phyloP scores from a whole-genome alignment of 495 filamentous ascomycete genomes.

The Lasiosphaeria hispida region DNA sequence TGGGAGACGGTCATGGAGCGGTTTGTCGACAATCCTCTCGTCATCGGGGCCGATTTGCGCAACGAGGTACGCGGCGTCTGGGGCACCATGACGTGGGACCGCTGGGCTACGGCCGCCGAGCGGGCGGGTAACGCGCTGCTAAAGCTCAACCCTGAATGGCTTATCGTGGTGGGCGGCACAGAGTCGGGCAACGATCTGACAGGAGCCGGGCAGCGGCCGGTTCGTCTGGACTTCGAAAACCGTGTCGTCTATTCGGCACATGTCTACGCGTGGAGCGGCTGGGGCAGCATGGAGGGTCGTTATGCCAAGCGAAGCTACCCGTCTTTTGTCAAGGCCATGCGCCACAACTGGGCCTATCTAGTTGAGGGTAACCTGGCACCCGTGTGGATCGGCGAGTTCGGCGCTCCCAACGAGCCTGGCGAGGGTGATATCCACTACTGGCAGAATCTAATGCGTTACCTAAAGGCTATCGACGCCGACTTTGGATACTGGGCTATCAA shows the following conservation, averaged over 20 bases:
- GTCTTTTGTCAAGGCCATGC: slow-evolving; percentile 56
- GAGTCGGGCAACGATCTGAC: slow-evolving; percentile 58
- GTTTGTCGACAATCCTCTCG: slow-evolving; percentile 49
- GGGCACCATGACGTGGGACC: slow-evolving; percentile 60
- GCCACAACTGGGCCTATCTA: slow-evolving; percentile 60
- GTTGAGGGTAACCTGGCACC: slow-evolving; percentile 55
- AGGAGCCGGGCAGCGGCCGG: slow-evolving; percentile 47
- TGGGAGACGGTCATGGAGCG: slow-evolving; percentile 58
- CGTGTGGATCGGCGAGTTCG: slow-evolving; percentile 62
- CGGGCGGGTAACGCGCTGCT: slow-evolving; percentile 53
- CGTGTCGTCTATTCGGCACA: slow-evolving; percentile 61
- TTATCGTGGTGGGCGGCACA: slow-evolving; percentile 61
- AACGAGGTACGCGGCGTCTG: slow-evolving; percentile 62
- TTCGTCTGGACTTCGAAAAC: slow-evolving; percentile 49
- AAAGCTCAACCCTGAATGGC: slow-evolving; percentile 55
- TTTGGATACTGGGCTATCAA: slow-evolving; percentile 67
- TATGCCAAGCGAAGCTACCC: slow-evolving; percentile 53
- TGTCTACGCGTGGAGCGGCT: slow-evolving; percentile 62
- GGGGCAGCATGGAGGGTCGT: slow-evolving; percentile 52
- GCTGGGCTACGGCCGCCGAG: slow-evolving; percentile 59
- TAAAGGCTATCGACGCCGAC: slow-evolving; percentile 53
- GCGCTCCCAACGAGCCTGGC: slow-evolving; percentile 47
- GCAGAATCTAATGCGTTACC: slow-evolving; percentile 53
- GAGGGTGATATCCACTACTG: slow-evolving; percentile 58
- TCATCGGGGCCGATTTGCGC: slow-evolving; percentile 58